Conservation (phyloP, 805 yeast genomes). For the Kockiozyma suomiensis region DNA sequence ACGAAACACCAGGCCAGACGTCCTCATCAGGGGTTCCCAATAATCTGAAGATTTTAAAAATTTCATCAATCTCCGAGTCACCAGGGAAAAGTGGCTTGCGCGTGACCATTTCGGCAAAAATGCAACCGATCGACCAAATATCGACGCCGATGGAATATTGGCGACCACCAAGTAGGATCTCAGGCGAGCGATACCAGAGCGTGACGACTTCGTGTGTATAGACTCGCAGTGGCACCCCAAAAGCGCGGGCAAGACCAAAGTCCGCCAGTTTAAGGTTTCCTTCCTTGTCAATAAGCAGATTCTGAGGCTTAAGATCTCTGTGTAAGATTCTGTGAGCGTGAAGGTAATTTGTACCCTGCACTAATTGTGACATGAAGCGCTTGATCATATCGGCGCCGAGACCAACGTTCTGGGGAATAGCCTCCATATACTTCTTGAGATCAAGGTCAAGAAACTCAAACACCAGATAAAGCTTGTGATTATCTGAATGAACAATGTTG, state of each 20-base stretch:
- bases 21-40: conserved; percentile 95
- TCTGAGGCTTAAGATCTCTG: conserved; percentile 96
- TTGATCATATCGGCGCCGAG: conserved; percentile 89
- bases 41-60: conserved; percentile 86
- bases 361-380: conserved; percentile 86
- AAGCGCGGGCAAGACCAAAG: conserved; percentile 95
- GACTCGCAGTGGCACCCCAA: conserved; percentile 95
- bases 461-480: conserved; percentile 88
- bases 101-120: conserved; percentile 96
- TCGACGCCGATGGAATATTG: conserved; percentile 98
- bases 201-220: conserved; percentile 98
- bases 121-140: conserved; percentile 98
- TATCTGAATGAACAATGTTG: conserved; percentile 93
- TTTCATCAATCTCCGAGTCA: conserved; percentile 96
- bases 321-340: conserved; percentile 93
- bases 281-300: conserved; percentile 89
- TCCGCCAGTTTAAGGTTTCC: conserved; percentile 90
- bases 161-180: conserved; percentile 90
- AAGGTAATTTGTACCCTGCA: conserved; percentile 89
- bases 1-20: conserved; percentile 90
- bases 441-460: conserved; percentile 94
- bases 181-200: conserved; percentile 97
- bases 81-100: conserved; percentile 96
- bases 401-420: conserved; percentile 87
- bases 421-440: conserved; percentile 94